Base-by-base conservation (phyloP, 495 filamentous ascomycete species). In the Aspergillus sparsus region DNA sequence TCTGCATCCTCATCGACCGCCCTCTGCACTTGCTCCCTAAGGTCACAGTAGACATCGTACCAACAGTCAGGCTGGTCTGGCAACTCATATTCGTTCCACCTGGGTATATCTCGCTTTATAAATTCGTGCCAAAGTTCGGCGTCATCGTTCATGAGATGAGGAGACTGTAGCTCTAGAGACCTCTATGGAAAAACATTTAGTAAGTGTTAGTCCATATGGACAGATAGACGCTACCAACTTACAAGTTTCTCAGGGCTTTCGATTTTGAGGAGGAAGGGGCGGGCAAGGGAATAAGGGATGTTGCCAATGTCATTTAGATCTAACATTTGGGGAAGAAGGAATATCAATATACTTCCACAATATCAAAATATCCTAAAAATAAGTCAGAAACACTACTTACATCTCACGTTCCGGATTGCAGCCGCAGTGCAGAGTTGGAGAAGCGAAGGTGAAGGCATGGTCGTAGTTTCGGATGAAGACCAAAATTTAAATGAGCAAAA, bases 231-330 rank as follows among this genome's bases (percentile, higher is more conserved):
- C 41, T 18, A 36, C 6, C 33, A 44, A 68, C 76, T 66, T 71
- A 86, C 84, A 47, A 92, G 81, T 66, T 89, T 87, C 62, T 80
- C 71, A 2, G 89, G 86, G 63, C 83, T 85, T 45, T 86, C 82
- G 56, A 91, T 71, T 59, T 84, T 85, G 15, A 79, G 53, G 34
- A 92, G 79, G 51, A 91, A 75, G 6, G 83, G 80, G 31, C 82
- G 77, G 41, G 85, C 77, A 57, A 87, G 72, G 27, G 72, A 56
- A 73, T 89, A 91, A 13, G 85, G 83, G 16, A 87, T 71, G 27
- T 84, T 84, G 36, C 87, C 88, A 54, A 90, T 77, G 74, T 89
- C 84, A 50, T 75, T 74, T 16, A 90, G 72, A 57, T 68, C 84
- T 86, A 49, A 49, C 12, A 4, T 1, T 16, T 47, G 13, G 21